Percentiles rank a stretch among this genome's conserved stretches.
Evolutionary conservation across 306 rosid species (phyloP).

Genomic region (Acacia crassicarpa): DNA sequence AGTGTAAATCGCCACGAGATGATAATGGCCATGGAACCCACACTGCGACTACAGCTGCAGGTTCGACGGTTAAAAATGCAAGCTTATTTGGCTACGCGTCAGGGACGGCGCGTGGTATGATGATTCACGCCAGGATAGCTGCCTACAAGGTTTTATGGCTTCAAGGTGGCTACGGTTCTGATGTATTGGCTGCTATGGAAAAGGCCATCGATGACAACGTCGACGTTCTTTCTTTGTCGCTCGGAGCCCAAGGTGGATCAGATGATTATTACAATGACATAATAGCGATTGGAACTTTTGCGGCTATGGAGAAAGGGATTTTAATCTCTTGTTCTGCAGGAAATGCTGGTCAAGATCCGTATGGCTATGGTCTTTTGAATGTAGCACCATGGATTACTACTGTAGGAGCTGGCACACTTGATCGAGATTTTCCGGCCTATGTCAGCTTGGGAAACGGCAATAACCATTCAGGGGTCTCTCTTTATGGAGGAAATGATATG

Average conservation of each 20-base stretch:
- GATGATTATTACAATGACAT: constrained; percentile 49
- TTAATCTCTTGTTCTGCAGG: constrained; percentile 72
- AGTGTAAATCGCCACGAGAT: constrained; percentile 67
- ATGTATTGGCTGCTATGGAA: constrained; percentile 69
- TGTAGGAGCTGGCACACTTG: constrained; percentile 92
- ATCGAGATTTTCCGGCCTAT: constrained; percentile 76
- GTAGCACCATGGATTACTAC: constrained; percentile 92
- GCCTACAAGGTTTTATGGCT: constrained; percentile 74
- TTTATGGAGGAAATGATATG: constrained; percentile 38
- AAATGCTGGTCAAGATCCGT: constrained; percentile 47
- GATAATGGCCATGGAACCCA: constrained; percentile 86
- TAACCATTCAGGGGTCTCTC: constrained; percentile 63
- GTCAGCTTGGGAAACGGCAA: constrained; percentile 71
- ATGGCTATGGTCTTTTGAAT: constrained; percentile 44
- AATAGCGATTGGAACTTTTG: constrained; percentile 67
- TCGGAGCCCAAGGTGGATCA: constrained; percentile 48
- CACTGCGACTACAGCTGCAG: constrained; percentile 74
- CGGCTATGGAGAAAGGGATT: constrained; percentile 83
- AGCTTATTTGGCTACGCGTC: constrained; percentile 59
- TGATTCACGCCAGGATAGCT: constrained; percentile 63
- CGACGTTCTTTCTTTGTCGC: constrained; percentile 67
- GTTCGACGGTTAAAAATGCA: constrained; percentile 53
- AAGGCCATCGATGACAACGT: constrained; percentile 71
- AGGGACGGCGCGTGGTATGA: constrained; percentile 90
- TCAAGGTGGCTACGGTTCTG: constrained; percentile 54